These are phyloP conservation scores for Hypoxylon sp. DNA, from an alignment of 2,329 filamentous ascomycete species.

Conservation along the genomic window DNA sequence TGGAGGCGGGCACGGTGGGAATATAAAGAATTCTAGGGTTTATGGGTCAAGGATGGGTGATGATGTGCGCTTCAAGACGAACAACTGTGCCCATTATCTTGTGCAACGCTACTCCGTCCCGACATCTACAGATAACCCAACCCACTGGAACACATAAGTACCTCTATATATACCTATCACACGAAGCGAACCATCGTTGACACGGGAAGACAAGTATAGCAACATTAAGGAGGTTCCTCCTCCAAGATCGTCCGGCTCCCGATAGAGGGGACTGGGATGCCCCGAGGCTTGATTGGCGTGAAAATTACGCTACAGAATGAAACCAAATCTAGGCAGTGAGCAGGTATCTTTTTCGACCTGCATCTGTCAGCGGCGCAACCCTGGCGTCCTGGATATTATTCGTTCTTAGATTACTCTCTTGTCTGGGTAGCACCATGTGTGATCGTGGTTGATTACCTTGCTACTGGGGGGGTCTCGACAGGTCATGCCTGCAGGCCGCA, in stretches of 20 bases:
- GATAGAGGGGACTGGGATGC: constrained; percentile 22
- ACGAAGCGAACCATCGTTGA: constrained; percentile 19
- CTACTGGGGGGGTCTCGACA: constrained; percentile 11
- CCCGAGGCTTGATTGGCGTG: constrained; percentile 21
- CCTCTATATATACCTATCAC: constrained; percentile 18
- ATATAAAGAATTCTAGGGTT: constrained; percentile 32
- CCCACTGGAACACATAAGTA: constrained; percentile 1
- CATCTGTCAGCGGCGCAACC: constrained; percentile 27
- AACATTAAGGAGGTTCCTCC: constrained; percentile 30
- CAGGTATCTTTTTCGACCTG: constrained; percentile 19
- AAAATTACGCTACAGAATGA: constrained; percentile 35
- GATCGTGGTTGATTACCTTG: constrained; percentile 21
- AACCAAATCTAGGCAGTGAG: constrained; percentile 27
- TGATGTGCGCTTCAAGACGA: constrained; percentile 22
- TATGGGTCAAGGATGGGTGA: constrained; percentile 28
- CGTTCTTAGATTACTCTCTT: constrained; percentile 20
- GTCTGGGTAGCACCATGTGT: constrained; percentile 21
- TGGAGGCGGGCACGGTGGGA: constrained; percentile 11
- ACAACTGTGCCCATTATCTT: constrained; percentile 22
- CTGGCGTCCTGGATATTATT: constrained; percentile 28
- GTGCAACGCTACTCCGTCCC: constrained; percentile 18
- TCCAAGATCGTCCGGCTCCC: constrained; percentile 26
- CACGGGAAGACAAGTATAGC: constrained; percentile 38
- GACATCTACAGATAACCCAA: constrained; percentile 24
- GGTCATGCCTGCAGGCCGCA: constrained; percentile 25